Evolutionary conservation across 345 rosid genomes (phyloP).

Genomic region (Aquilaria sinensis): DNA sequence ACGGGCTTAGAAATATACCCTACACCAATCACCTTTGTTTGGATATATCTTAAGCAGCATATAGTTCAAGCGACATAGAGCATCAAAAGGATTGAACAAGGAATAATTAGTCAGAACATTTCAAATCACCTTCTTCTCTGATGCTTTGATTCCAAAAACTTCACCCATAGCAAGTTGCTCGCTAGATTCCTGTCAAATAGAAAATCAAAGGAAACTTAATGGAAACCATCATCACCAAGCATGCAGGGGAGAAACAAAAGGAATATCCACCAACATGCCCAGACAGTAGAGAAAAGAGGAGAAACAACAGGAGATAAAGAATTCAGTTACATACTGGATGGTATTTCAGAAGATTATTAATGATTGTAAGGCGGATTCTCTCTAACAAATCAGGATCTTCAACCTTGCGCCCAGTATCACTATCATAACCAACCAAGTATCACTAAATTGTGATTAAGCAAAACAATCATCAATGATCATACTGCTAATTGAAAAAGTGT

Average conservation of each 20-base stretch:
- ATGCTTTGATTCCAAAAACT: conserved; percentile 89
- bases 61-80: no score
- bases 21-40: no score
- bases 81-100: no score
- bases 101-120: neutral
- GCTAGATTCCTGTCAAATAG: conserved; percentile 72
- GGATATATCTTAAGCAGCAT: no score
- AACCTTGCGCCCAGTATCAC: conserved; percentile 92
- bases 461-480: neutral
- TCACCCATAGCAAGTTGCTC: conserved; percentile 91
- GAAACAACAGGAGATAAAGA: neutral
- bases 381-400: conserved; percentile 92
- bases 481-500: no score
- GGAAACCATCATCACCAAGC: neutral
- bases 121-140: conserved; percentile 63
- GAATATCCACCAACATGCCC: neutral
- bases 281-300: neutral
- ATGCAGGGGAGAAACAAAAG: neutral
- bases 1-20: no score
- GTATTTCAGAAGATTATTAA: conserved; percentile 88
- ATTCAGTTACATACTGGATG: conserved; percentile 70
- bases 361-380: conserved; percentile 86
- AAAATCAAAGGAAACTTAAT: conserved; percentile 5
- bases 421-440: conserved; percentile 25
- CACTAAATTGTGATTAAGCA: neutral